A percentile compares a stretch with the other conserved stretches of the same genome.
phyloP scores from a whole-genome alignment of 2,329 filamentous ascomycete genomes.

The Talaromyces pinophilus region DNA sequence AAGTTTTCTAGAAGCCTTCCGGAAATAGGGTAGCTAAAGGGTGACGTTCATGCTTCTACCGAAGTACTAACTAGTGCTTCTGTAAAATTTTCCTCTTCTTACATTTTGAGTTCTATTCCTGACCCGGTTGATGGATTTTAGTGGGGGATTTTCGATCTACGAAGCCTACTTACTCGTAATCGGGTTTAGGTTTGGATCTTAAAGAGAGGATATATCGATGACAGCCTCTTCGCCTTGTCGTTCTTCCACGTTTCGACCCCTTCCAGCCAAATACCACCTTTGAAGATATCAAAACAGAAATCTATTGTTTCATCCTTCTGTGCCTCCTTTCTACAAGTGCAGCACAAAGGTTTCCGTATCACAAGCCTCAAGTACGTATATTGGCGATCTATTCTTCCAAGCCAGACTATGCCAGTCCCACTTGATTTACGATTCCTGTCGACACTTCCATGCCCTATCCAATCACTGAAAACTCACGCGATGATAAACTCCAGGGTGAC shows the following conservation, averaged over 20 bases:
- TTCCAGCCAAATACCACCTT: neutral
- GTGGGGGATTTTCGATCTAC: neutral
- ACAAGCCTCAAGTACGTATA: constrained; percentile 15
- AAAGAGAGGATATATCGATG: neutral
- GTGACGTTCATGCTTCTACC: constrained; percentile 17
- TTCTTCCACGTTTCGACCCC: neutral
- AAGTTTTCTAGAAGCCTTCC: constrained; percentile 23
- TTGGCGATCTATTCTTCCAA: constrained; percentile 13
- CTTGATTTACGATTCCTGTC: constrained; percentile 7
- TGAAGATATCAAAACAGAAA: neutral
- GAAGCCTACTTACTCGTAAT: neutral
- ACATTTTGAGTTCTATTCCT: constrained; percentile 11
- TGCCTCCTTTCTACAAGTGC: neutral
- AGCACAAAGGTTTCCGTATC: neutral
- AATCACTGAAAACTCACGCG: constrained; percentile 20
- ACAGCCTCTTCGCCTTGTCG: neutral
- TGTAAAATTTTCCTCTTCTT: neutral
- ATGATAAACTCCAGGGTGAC: constrained; percentile 12
- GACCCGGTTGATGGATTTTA: neutral
- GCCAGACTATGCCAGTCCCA: constrained; percentile 16
- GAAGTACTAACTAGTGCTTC: constrained; percentile 8
- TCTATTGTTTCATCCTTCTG: neutral
- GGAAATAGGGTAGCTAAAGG: constrained; percentile 6
- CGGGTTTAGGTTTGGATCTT: neutral
- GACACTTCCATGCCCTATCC: constrained; percentile 15